Base-by-base conservation (phyloP, 768 basidiomycete species). In the Naganishia kalamii region DNA sequence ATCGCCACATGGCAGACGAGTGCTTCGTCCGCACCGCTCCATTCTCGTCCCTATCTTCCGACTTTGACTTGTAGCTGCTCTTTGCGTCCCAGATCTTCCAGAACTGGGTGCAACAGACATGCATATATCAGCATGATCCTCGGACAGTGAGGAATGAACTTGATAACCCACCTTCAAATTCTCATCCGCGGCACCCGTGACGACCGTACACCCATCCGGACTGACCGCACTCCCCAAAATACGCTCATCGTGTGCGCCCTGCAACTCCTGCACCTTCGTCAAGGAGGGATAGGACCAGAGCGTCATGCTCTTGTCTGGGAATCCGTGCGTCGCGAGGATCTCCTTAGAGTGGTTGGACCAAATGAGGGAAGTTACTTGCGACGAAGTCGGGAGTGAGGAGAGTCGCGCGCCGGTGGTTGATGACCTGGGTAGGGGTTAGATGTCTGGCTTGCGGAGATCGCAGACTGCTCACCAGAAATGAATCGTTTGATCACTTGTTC, bases 121-220 rank as follows among this genome's bases (percentile, higher is more conserved):
- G 17, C 27, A 54, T 17, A 47, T 30, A 13, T 59, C 41, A 44
- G 52, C 23, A 60, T 17, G 10, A 35, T 13, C 11, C 40, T 25
- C 57, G 13, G 30, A 19, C 19, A 35, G 13, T 7, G 32, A 30
- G 21, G 23, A 15, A 30, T 27, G 21, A 40, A 3, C 50, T 30
- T 2, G 19, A 61, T n/a, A 11, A 59, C 68, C 23, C 13, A 70
- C 71, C 68, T 97, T 98, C 72, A 98, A 81, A 73, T 93, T 93
- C 81, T 98, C 94, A 73, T 98, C 96, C 0, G 88, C 88, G 1
- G 90, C 91, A 8, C 89, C 91, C 0, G 94, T 98, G 69, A 86
- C 88, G 11, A 99, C 87, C 4, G 92, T 86, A 70, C 92, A 91
- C 0, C 96, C 96, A 7, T 86, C 88, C 1, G 96, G 96, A 63